Evolutionary conservation across 208 protist genomes (phyloP).

Genomic region (Trypanosoma melophagium): DNA sequence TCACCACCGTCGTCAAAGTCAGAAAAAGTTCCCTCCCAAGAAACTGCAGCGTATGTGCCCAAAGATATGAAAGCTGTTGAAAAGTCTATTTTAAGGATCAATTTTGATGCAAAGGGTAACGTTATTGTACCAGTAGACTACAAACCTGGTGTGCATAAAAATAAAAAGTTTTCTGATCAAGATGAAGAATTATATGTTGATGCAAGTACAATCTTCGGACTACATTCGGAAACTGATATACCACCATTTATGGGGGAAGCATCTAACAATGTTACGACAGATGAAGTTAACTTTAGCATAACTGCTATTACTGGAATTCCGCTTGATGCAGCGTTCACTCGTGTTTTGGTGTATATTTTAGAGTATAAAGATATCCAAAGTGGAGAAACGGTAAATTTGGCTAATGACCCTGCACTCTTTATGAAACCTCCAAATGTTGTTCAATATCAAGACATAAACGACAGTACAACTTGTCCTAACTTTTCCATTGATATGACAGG

Average conservation of each 20-base stretch:
- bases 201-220: slow-evolving; percentile 10
- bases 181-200: not conserved
- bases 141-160: too few relatives aligned
- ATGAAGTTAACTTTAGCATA: slow-evolving; percentile 43
- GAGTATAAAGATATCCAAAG: slow-evolving; percentile 40
- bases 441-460: slow-evolving; percentile 44
- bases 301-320: slow-evolving; percentile 53
- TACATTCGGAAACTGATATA: not conserved
- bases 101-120: too few relatives aligned
- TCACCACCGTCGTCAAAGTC: too few relatives aligned
- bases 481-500: slow-evolving; percentile 34
- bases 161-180: too few relatives aligned
- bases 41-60: not conserved
- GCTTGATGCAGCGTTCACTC: slow-evolving; percentile 48
- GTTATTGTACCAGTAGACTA: too few relatives aligned
- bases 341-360: slow-evolving; percentile 60
- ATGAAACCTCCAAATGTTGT: slow-evolving; percentile 54
- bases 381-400: slow-evolving; percentile 29
- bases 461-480: slow-evolving; percentile 39
- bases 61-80: not conserved
- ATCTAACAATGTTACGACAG: slow-evolving; percentile 28
- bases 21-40: not conserved
- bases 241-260: slow-evolving; percentile 1
- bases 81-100: too few relatives aligned
- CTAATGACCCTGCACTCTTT: slow-evolving; percentile 42